These are phyloP conservation scores for Aphanomyces cochlioides DNA, from an alignment of 352 stramenopile species.

Conservation along the genomic window DNA sequence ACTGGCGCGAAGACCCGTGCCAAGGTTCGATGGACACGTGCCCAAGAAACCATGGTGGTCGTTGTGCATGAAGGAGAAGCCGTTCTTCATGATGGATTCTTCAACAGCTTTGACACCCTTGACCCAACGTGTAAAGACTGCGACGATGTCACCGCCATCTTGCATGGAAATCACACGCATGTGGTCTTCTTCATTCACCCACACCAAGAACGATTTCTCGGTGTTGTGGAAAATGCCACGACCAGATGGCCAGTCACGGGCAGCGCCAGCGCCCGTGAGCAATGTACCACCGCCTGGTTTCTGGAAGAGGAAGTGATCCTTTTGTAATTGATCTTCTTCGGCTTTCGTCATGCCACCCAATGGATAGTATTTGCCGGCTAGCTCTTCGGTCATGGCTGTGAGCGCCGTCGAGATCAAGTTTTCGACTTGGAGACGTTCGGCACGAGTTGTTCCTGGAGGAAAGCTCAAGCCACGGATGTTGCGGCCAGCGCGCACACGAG, in stretches of 20 bases:
- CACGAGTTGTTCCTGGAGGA: constrained; percentile 79
- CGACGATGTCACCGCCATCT: constrained; percentile 86
- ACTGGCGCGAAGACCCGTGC: constrained; percentile 81
- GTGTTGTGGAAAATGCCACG: constrained; percentile 93
- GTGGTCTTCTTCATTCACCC: constrained; percentile 89
- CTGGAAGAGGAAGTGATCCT: constrained; percentile 91
- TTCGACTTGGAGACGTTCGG: constrained; percentile 81
- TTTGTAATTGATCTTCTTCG: constrained; percentile 88
- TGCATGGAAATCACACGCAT: constrained; percentile 89
- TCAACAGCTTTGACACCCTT: constrained; percentile 77
- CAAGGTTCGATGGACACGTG: constrained; percentile 85
- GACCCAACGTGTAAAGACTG: constrained; percentile 86
- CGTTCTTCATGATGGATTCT: constrained; percentile 68
- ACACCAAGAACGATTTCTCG: constrained; percentile 87
- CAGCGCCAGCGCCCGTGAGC: constrained; percentile 78
- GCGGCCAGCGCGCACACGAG: constrained; percentile 86
- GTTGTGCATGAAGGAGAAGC: constrained; percentile 72
- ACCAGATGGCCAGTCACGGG: constrained; percentile 89
- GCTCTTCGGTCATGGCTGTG: constrained; percentile 58
- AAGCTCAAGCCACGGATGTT: constrained; percentile 88
- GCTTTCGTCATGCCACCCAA: constrained; percentile 88
- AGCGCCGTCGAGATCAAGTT: constrained; percentile 77
- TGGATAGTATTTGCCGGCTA: constrained; percentile 85
- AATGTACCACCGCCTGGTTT: constrained; percentile 87
- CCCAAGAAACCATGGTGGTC: constrained; percentile 83